Evolutionary conservation across 352 stramenopile species (phyloP).

Genomic region (Nothophytophthora sp.): DNA sequence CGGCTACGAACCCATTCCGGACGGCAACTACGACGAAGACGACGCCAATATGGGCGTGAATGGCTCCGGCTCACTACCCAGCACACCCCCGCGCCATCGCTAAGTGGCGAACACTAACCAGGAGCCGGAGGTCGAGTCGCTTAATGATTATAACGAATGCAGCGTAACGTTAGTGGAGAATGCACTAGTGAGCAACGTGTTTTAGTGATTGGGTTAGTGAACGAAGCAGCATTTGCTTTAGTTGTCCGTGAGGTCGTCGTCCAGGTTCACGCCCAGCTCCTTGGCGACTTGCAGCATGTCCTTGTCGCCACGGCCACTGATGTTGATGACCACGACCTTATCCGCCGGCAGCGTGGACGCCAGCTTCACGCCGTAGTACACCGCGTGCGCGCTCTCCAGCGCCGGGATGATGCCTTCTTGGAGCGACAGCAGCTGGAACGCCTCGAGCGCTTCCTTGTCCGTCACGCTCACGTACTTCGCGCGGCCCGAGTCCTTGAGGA

Average conservation of each 20-base stretch:
- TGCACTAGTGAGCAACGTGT: conserved; percentile 13
- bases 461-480: conserved; percentile 97
- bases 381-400: conserved; percentile 96
- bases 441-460: conserved; percentile 96
- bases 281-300: conserved; percentile 98
- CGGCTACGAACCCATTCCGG: conserved; percentile 78
- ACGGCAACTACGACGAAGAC: conserved; percentile 54
- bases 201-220: conserved; percentile 2
- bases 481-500: conserved; percentile 95
- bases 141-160: conserved; percentile 20
- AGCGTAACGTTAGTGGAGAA: too few species aligned
- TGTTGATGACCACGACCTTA: conserved; percentile 97
- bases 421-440: conserved; percentile 94
- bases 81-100: conserved; percentile 27
- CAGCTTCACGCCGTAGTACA: conserved; percentile 95
- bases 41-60: conserved; percentile 51
- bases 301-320: conserved; percentile 98
- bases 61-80: conserved; percentile 27
- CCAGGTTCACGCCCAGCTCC: conserved; percentile 93
- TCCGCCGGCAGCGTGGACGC: conserved; percentile 86
- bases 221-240: too few species aligned
- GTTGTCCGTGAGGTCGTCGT: conserved; percentile 84
- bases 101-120: conserved; percentile 11
- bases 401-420: conserved; percentile 99
- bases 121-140: background rate